Evolutionary conservation across 2,329 filamentous ascomycete species (phyloP), one percentile per base, ranked within the genome.

Genomic region (Trichoderma cornu-damae): DNA sequence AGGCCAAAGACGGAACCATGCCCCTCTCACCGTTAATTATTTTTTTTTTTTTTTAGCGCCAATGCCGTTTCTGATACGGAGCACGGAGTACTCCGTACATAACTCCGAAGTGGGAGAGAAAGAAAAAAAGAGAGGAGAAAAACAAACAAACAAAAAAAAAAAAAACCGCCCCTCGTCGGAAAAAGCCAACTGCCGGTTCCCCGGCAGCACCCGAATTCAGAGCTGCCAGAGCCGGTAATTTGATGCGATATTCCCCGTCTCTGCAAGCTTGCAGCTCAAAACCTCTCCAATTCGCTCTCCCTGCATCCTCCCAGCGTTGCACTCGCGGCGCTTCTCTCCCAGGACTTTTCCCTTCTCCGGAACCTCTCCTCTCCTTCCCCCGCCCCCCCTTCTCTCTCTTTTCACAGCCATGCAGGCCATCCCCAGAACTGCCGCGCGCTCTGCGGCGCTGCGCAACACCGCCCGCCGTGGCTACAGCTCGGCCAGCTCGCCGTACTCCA

Each of bases 401-500:
- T 52, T 56, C 57, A 52, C 51, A 52, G 57, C 60, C 69, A 96
- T 96, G 92, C 90, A 95, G 83, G 87, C 90, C 70, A 78, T 96
- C 76, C 81, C 87, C 71, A 86, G 88, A 82, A 72, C 71, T 74
- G 69, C 76, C 81, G 81, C 79, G 85, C 81, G 78, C 86, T 80
- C 77, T 76, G 87, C 79, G 82, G 80, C 82, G 77, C 83, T 80
- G 79, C 85, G 76, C 81, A 87, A 81, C 40, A 69, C 76, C 61
- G 73, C 79, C 70, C 83, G 84, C 72, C 87, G 90, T 73, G 76
- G 80, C 66, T 96, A 96, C 80, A 86, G 87, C 72, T 87, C 87
- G 52, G 76, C 81, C 64, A 80, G 81, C 61, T 83, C 85, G 64
- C 83, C 84, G 62, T 93, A 93, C 73, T 76, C 85, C 66, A 74